Conservation (phyloP, 805 yeast genomes). For the Kurtzmaniella fragi region DNA sequence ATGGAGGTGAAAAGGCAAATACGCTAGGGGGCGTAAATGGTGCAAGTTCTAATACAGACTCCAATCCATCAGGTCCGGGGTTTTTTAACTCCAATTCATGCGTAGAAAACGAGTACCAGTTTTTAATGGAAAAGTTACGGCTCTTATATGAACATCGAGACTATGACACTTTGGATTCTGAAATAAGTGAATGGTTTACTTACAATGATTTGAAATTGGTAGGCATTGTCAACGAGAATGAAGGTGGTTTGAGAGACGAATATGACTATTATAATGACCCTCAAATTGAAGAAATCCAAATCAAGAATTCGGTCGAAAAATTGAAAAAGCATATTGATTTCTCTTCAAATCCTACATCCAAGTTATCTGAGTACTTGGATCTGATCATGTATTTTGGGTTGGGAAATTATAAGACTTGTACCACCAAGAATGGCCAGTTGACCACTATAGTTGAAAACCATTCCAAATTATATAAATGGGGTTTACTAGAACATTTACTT, state of each 20-base stretch:
- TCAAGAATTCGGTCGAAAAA: background rate
- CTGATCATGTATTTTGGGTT: constrained; percentile 8
- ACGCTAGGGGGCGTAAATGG: background rate
- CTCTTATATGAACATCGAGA: constrained; percentile 27
- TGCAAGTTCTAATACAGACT: constrained; percentile 3
- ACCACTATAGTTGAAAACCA: constrained; percentile 2
- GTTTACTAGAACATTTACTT: constrained; percentile 6
- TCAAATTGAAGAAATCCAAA: background rate
- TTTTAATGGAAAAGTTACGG: constrained; percentile 26
- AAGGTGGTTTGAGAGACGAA: background rate
- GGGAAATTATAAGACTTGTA: constrained; percentile 7
- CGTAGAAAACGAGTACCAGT: constrained; percentile 13
- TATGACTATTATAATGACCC: background rate
- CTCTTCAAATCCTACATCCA: background rate
- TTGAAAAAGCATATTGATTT: background rate
- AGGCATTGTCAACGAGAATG: constrained; percentile 10
- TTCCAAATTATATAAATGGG: background rate
- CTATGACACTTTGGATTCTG: constrained; percentile 18
- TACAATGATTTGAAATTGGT: constrained; percentile 21
- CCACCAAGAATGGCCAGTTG: constrained; percentile 7
- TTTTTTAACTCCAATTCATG: background rate
- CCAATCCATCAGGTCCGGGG: constrained; percentile 2
- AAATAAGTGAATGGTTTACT: constrained; percentile 36
- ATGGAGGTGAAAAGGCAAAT: background rate
- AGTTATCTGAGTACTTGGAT: background rate